Conservation (phyloP, 441 rosid genomes). For the Viola pubescens region DNA sequence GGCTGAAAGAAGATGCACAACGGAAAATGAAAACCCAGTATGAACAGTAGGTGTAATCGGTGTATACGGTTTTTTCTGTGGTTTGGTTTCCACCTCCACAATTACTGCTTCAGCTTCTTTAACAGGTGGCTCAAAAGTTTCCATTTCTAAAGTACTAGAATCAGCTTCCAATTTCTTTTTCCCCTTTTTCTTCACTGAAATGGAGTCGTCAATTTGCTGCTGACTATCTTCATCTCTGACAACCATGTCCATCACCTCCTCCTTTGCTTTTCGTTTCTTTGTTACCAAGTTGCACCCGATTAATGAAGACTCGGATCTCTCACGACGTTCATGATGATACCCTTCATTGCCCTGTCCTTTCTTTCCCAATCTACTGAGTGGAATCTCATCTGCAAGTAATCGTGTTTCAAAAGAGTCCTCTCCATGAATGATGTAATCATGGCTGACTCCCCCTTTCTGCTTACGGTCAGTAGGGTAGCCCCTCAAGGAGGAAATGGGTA, state of each 20-base stretch:
- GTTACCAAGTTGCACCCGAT: conserved; percentile 42
- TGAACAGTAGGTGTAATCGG: conserved; percentile 93
- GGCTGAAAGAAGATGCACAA: conserved; percentile 93
- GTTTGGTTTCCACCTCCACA: conserved; percentile 63
- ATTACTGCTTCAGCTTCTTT: conserved; percentile 40
- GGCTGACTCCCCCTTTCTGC: conserved; percentile 36
- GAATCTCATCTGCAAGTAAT: conserved; percentile 35
- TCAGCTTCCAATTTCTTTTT: conserved; percentile 64
- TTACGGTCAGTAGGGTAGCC: conserved; percentile 45
- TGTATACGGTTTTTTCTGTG: conserved; percentile 74
- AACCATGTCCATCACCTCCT: conserved; percentile 37
- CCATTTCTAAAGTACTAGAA: conserved; percentile 41
- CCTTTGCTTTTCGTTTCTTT: conserved; percentile 74
- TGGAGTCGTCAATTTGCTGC: conserved; percentile 40
- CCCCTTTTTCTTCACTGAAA: conserved; percentile 56
- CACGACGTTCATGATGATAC: conserved; percentile 36
- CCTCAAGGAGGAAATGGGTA: conserved; percentile 37
- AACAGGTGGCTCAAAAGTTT: conserved; percentile 43
- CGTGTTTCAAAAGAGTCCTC: conserved; percentile 41
- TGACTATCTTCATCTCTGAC: conserved; percentile 40
- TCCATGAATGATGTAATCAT: conserved; percentile 33
- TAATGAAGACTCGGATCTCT: conserved; percentile 44
- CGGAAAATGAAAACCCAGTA: conserved; percentile 89
- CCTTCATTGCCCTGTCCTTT: conserved; percentile 44
- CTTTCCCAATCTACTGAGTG: conserved; percentile 35